Conservation (phyloP, 257 asterid species). For the Nicotiana tomentosiformis region DNA sequence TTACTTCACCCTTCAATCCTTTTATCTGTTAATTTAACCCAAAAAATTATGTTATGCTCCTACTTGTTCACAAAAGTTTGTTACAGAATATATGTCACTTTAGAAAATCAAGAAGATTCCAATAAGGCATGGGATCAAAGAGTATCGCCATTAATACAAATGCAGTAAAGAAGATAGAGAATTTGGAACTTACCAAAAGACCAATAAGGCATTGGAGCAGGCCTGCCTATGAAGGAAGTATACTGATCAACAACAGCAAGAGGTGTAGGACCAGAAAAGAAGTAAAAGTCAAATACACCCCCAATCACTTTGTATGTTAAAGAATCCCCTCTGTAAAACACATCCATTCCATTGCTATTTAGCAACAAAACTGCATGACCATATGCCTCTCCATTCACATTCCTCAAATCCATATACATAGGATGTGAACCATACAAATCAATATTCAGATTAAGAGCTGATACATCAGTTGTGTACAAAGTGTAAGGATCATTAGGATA, state of each 20-base stretch:
- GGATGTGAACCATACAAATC: conserved; percentile 90
- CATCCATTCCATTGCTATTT: conserved; percentile 31
- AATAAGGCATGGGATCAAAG: no score
- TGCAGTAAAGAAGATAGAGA: background rate
- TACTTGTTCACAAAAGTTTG: no score
- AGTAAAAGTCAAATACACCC: conserved; percentile 23
- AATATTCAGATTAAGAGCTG: conserved; percentile 41
- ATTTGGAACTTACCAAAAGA: conserved; percentile 22
- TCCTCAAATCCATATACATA: conserved; percentile 39
- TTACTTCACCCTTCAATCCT: no score
- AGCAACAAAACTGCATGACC: conserved; percentile 24
- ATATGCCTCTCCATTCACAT: conserved; percentile 5
- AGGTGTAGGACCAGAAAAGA: conserved; percentile 24
- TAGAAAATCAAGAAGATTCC: no score
- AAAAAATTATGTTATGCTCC: no score
- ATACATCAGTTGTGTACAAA: conserved; percentile 77
- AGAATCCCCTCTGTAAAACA: conserved; percentile 20
- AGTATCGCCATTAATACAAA: no score
- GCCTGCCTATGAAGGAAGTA: conserved; percentile 24
- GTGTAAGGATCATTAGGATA: conserved; percentile 55
- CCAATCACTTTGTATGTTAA: conserved; percentile 29
- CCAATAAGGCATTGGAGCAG: conserved; percentile 35
- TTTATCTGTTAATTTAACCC: no score
- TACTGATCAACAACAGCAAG: conserved; percentile 23
- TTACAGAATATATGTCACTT: no score